A percentile compares a stretch with the other conserved stretches of the same genome.
Evolutionary conservation across 192 early-diverging fungal species (phyloP).

Genomic region (Entomortierella lignicola): DNA sequence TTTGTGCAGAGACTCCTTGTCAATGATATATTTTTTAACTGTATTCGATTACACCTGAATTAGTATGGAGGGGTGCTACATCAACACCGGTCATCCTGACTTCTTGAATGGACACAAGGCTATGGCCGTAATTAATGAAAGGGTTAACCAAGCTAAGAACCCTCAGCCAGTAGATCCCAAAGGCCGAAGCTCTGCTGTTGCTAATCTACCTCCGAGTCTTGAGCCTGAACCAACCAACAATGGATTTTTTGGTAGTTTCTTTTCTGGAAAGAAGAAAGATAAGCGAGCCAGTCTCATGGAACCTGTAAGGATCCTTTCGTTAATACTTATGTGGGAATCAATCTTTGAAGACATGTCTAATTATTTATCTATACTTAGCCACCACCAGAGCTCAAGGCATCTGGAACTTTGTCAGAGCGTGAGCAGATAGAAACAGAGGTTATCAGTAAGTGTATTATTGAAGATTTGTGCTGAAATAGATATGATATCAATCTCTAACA

Average conservation of each 20-base stretch:
- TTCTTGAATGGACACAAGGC: conserved; percentile 98
- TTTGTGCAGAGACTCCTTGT: background rate
- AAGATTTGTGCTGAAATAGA: background rate
- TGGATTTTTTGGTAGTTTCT: conserved; percentile 99
- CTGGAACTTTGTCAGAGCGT: conserved; percentile 95
- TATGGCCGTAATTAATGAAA: conserved; percentile 92
- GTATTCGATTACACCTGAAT: background rate
- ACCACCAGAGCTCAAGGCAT: conserved; percentile 91
- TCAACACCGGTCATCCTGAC: conserved; percentile 99
- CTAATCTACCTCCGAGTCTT: conserved; percentile 43
- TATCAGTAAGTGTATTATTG: conserved; percentile 79
- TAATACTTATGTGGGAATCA: background rate
- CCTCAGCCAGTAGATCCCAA: conserved; percentile 50
- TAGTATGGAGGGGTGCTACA: conserved; percentile 92
- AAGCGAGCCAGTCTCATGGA: conserved; percentile 68
- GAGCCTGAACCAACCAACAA: conserved; percentile 57
- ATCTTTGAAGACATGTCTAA: background rate
- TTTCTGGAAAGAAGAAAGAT: conserved; percentile 84
- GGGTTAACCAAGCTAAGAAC: conserved; percentile 77
- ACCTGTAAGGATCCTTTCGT: conserved; percentile 56
- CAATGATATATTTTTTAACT: background rate
- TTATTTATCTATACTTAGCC: conserved; percentile 64
- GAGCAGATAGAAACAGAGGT: conserved; percentile 99
- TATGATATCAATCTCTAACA: background rate
- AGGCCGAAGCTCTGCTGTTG: conserved; percentile 34